Base-by-base conservation (phyloP, 1,139 yeast species). In the Diutina rugosa region DNA sequence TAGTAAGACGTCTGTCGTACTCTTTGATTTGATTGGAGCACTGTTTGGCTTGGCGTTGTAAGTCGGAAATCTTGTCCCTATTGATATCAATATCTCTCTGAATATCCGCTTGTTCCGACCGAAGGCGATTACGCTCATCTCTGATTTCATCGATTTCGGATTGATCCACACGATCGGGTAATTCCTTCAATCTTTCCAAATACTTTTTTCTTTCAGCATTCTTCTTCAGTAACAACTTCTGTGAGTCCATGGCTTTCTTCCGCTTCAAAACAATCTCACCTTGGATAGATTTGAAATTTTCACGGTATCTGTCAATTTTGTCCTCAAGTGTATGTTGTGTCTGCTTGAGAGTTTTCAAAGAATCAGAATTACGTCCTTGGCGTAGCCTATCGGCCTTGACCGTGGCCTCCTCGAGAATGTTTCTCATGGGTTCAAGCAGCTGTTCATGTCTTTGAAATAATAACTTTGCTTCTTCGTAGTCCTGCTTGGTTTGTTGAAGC, bases 391-490 rank as follows among this genome's bases (percentile, higher is more conserved):
- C 55, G 0, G 60, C 56, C 4, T 59, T 56, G 16, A 59, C 59
- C 6, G 62, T 55, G 38, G 61, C 61, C 3, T 56, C 56, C 18
- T 61, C 63, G 18, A 59, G 59, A 6, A 56, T 55, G 55, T 61
- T 60, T 56, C 66, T 63, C 59, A 70, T 63, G 2, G 83, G 82
- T n/a, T 60, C 59, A 26, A 66, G 60, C 46, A 63, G 67, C 1
- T 57, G 49, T 46, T 66, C 62, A 58, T 79, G 78, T 2, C 66
- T 64, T 9, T 65, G 64, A 26, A 73, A 61, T 41, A 68, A 65
- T 10, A 59, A 59, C 60, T 74, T 73, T 10, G 80, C 75, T 14
- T 64, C 63, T 46, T 80, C 78, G 57, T 78, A 74, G 38, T 71
- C 72, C 26, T 63, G 62, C 62, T 79, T 81, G 55, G 77, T 69